These are phyloP conservation scores for Erodium moschatum DNA, from an alignment of 441 rosid genomes.

Conservation along the genomic window DNA sequence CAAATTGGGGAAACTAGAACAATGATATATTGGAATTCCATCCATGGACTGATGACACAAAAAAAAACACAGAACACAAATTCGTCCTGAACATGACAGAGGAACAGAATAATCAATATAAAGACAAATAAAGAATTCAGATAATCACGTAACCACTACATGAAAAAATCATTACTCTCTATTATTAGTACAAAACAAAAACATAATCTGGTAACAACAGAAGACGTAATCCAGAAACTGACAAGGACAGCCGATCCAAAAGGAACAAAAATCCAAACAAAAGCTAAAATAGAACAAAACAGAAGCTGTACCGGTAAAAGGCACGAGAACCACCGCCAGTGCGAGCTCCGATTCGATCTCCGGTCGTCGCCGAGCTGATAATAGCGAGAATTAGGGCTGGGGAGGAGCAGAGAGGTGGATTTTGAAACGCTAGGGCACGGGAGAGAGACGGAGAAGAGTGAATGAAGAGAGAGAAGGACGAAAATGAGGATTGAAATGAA, in stretches of 20 bases:
- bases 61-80: not conserved
- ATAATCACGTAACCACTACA: not conserved
- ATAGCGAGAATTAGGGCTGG: conserved; percentile 6
- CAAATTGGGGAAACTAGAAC: not conserved
- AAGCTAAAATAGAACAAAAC: not conserved
- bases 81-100: not conserved
- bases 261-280: conserved; percentile 1
- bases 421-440: conserved; percentile 33
- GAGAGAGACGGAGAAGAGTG: conserved; percentile 31
- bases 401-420: conserved; percentile 7
- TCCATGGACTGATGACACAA: not conserved
- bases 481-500: conserved; percentile 18
- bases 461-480: conserved; percentile 31
- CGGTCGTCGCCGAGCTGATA: not conserved
- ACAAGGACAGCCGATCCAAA: not conserved
- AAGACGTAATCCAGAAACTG: not conserved
- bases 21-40: not conserved
- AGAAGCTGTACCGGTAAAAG: not conserved
- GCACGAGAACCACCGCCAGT: not conserved
- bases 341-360: not conserved
- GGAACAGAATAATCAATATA: not conserved
- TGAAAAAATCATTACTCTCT: not conserved
- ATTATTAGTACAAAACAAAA: not conserved
- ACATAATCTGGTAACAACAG: not conserved
- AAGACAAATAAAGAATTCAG: not conserved